Percentiles rank a stretch among this genome's conserved stretches.
These are phyloP conservation scores for Parastagonospora nodorum DNA, from an alignment of 2,329 filamentous ascomycete genomes.

Conservation along the genomic window DNA sequence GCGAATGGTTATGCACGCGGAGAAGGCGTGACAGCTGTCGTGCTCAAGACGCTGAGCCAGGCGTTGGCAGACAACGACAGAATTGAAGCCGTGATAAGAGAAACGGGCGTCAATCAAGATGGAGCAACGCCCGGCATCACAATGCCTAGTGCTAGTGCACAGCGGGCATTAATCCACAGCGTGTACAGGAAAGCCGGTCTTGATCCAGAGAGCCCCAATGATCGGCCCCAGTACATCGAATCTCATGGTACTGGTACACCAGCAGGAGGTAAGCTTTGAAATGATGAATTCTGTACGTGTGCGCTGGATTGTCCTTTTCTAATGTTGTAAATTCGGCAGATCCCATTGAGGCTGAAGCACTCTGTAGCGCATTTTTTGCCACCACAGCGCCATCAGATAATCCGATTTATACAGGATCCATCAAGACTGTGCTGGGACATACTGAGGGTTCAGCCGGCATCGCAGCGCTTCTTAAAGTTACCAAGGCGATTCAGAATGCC, in stretches of 20 bases:
- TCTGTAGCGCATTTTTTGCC: too few species aligned
- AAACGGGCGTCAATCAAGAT: conserved; percentile 51
- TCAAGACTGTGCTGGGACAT: conserved; percentile 51
- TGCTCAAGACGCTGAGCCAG: conserved; percentile 59
- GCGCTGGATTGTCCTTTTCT: too few species aligned
- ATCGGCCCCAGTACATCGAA: conserved; percentile 26
- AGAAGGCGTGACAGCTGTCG: conserved; percentile 38
- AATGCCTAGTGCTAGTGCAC: conserved; percentile 42
- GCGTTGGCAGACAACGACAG: conserved; percentile 47
- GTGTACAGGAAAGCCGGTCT: conserved; percentile 46
- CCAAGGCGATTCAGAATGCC: conserved; percentile 31
- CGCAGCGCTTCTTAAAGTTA: conserved; percentile 45
- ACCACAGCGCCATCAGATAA: too few species aligned
- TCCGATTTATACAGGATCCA: conserved; percentile 11
- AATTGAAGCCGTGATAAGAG: conserved; percentile 50
- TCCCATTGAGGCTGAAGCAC: conserved; percentile 23
- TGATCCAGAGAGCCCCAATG: conserved; percentile 14
- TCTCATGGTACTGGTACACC: conserved; percentile 20
- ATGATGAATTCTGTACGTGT: too few species aligned
- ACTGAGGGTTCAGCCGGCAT: conserved; percentile 48
- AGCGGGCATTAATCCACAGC: conserved; percentile 42
- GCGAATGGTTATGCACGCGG: conserved; percentile 68
- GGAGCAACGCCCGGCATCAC: conserved; percentile 55
- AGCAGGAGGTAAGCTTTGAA: conserved; percentile 17
- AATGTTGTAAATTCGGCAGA: conserved; percentile 4